Conservation (phyloP, 1,284 basidiomycete species). For the Cryptococcus sp. region DNA sequence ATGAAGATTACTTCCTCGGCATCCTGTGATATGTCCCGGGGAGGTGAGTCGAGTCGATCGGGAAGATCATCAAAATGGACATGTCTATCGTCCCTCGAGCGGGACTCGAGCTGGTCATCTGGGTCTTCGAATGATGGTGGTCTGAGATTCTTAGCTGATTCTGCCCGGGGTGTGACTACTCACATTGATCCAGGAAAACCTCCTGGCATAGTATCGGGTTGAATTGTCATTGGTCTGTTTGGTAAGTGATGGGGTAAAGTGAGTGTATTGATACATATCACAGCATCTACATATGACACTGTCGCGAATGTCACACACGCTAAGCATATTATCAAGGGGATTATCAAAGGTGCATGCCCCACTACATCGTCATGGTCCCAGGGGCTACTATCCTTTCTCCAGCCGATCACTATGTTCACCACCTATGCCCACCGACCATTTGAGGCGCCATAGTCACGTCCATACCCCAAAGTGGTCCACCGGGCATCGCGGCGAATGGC, state of each 20-base stretch:
- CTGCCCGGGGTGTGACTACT: background rate
- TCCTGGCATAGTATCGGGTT: background rate
- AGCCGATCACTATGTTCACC: conserved; percentile 6
- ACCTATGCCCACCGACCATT: conserved; percentile 5
- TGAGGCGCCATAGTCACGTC: conserved; percentile 18
- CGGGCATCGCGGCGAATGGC: conserved; percentile 24
- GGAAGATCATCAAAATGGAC: no score
- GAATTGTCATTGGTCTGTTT: background rate
- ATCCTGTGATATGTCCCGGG: no score
- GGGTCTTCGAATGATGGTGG: background rate
- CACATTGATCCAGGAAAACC: background rate
- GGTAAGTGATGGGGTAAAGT: no score
- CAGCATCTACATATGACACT: no score
- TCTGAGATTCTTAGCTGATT: background rate
- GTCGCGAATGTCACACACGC: no score
- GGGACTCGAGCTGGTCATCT: no score
- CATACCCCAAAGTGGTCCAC: conserved; percentile 24
- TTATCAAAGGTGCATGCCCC: no score
- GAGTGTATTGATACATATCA: no score
- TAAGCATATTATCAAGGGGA: no score
- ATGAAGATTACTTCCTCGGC: background rate
- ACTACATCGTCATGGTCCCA: no score
- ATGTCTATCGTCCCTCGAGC: no score
- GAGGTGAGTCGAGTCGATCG: no score
- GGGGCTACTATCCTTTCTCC: background rate